Base-by-base conservation (phyloP, 495 filamentous ascomycete species). In the Oidiodendron maius region DNA sequence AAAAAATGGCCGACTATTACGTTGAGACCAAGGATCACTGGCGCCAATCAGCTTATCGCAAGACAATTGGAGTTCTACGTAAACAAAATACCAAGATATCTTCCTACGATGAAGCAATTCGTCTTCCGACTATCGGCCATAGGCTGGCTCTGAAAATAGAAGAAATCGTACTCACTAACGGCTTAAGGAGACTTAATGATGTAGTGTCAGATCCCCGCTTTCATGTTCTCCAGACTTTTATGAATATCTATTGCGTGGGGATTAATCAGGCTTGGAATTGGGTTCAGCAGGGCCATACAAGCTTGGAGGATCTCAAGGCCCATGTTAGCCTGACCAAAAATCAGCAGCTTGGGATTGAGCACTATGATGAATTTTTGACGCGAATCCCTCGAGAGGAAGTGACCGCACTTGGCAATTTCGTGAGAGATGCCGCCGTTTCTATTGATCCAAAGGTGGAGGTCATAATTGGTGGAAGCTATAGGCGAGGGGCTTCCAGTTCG, bases 71-170 rank as follows among this genome's bases (percentile, higher is more conserved):
- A 34, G 85, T 81, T 2, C 72, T 98, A 30, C 74, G 76, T 13
- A 80, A 76, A 21, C 87, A 95, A 50, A 58, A 65, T 0, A 69
- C 64, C 46, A 84, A 80, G 57, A 82, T 96, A 50, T 66, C 59
- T 9, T 89, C 82, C 11, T 76, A 74, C 39, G 70, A 80, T 23
- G 76, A 95, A 64, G 93, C 93, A 0, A 64, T 68, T 16, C 57
- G 61, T 5, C 75, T 96, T 3, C 79, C 83, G 1, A 77, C 77
- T 46, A 84, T 98, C 52, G 93, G 93, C 24, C 46, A 68, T 6
- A 77, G 88, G 10, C 63, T 98, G 13, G 93, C 93, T 0, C 71
- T 74, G 34, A 96, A 96, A 58, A 96, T 98, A 46, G 85, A 94
- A 58, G 93, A 98, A 59, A 96, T 96, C 40, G 89, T 67, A 40